Evolutionary conservation across 108 stramenopile genomes (phyloP).

Genomic region (Skeletonema potamos): DNA sequence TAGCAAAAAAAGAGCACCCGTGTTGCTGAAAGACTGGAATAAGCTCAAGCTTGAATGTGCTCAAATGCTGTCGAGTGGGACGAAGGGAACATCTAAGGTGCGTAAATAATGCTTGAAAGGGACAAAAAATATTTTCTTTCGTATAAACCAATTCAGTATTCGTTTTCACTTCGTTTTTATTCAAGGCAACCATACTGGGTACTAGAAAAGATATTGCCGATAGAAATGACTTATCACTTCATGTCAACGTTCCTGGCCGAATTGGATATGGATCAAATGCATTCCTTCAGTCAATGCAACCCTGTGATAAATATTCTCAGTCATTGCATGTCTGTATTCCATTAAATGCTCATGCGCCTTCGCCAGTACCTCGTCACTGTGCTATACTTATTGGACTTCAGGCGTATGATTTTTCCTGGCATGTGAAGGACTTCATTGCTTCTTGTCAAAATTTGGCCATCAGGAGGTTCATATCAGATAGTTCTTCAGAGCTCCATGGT

Average conservation of each 20-base stretch:
- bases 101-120: not conserved
- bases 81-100: conserved; percentile 50
- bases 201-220: conserved; percentile 49
- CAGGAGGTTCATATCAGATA: conserved; percentile 10
- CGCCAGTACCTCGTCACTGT: conserved; percentile 23
- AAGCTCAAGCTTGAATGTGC: conserved; percentile 42
- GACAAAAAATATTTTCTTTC: conserved; percentile 30
- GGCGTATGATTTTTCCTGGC: conserved; percentile 68
- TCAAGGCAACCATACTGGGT: conserved; percentile 49
- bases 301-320: conserved; percentile 13
- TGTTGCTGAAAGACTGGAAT: conserved; percentile 32
- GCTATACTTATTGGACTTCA: conserved; percentile 76
- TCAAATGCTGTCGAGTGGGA: conserved; percentile 43
- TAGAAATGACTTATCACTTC: conserved; percentile 50
- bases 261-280: conserved; percentile 8
- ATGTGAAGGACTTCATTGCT: conserved; percentile 46
- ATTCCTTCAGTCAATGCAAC: conserved; percentile 28
- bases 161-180: conserved; percentile 25
- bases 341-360: conserved; percentile 8
- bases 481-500: conserved; percentile 16
- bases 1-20: conserved; percentile 23
- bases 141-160: conserved; percentile 1
- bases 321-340: conserved; percentile 23
- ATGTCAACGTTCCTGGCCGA: conserved; percentile 24
- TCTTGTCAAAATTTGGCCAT: conserved; percentile 30